Evolutionary conservation across 345 rosid species (phyloP), one percentile per base, ranked within the genome.

Genomic region (Corchorus capsularis): DNA sequence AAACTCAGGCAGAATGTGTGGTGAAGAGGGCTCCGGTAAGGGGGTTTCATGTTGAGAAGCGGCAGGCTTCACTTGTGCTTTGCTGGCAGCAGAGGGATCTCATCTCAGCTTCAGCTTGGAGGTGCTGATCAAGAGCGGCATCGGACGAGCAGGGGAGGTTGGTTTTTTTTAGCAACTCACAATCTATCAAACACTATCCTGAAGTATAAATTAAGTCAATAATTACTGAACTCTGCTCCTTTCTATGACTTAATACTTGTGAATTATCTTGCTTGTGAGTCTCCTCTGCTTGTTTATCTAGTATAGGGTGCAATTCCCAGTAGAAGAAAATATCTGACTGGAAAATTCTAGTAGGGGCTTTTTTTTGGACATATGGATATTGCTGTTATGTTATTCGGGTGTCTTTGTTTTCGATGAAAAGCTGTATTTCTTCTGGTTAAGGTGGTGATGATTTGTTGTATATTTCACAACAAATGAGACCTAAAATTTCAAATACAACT

Each of bases 11-110:
- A 9, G 90, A 87, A 47, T 85, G 82, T 62, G 74, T 87, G 78
- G 78, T 85, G 60, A 85, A 85, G 80, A 82, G 90, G 81, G 79
- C 82, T 59, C 87, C 80, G 32, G 86, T 63, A 22, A 85, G 84
- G 79, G 90, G 88, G 22, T 87, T 87, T 82, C 87, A 83, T 50
- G 86, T 87, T 45, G 90, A 87, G 82, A 87, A 85, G 89, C 81
- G 77, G 19, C 87, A 79, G 74, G 82, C 86, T 27, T 82, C 80
- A 46, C 89, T 87, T 35, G 86, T 83, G 70, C 89, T 87, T 27
- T 87, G 77, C 75, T 87, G 90, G 90, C 87, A 83, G 82, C 82
- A 59, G 10, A 68, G 83, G 46, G 89, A 87, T 69, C 89, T 87
- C 46, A 83, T 85, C 71, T 82, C 89, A 47, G 89, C 83, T 72